Evolutionary conservation across 768 basidiomycete genomes (phyloP).

Genomic region (Serpula lacrymans): DNA sequence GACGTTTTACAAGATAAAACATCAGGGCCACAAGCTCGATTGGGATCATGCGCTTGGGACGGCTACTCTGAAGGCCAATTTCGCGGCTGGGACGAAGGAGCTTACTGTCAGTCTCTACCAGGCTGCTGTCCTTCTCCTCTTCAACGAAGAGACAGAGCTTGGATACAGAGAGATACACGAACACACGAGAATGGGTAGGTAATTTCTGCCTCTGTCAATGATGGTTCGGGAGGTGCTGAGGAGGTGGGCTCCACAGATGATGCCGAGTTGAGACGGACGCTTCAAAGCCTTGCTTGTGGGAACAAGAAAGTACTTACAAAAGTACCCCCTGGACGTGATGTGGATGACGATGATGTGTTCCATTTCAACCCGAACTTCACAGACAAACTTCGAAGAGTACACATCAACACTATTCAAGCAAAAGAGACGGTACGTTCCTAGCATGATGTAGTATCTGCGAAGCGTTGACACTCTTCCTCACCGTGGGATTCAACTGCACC

Average conservation of each 20-base stretch:
- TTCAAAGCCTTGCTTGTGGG: constrained; percentile 91
- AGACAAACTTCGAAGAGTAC: constrained; percentile 73
- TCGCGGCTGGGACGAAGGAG: constrained; percentile 73
- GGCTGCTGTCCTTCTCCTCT: constrained; percentile 78
- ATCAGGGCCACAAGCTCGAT: constrained; percentile 69
- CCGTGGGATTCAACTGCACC: neutral
- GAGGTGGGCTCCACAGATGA: constrained; percentile 43
- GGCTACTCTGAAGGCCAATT: constrained; percentile 68
- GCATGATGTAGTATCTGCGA: too few relatives aligned
- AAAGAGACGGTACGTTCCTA: constrained; percentile 73
- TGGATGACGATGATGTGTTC: constrained; percentile 75
- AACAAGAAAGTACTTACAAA: constrained; percentile 88
- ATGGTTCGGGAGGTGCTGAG: constrained; percentile 6
- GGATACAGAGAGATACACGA: constrained; percentile 65
- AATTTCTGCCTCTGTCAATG: neutral
- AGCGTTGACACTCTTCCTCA: neutral
- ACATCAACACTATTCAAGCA: constrained; percentile 94
- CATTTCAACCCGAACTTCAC: constrained; percentile 80
- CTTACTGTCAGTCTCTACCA: constrained; percentile 90
- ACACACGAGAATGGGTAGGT: constrained; percentile 70
- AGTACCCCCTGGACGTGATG: constrained; percentile 71
- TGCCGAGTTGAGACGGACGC: constrained; percentile 70
- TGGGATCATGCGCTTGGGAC: constrained; percentile 91
- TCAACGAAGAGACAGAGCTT: constrained; percentile 66
- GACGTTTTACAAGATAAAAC: constrained; percentile 73